A percentile compares a stretch with the other conserved stretches of the same genome.
Conservation (phyloP, 2,329 filamentous ascomycete genomes). For the Myriosclerotinia duriaeana region DNA sequence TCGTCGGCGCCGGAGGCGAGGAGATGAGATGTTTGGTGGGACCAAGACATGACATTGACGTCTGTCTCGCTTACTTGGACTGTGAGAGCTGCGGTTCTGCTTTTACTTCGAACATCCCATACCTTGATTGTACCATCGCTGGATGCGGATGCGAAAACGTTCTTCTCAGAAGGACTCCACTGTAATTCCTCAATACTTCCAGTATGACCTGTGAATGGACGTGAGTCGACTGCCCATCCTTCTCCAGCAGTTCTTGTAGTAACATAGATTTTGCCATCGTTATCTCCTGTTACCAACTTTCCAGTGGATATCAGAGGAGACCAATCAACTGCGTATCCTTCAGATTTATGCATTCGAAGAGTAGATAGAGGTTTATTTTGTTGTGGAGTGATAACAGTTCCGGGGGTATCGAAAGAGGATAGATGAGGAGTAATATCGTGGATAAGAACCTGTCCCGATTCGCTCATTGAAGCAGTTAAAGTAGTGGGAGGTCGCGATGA, state of each 20-base stretch:
- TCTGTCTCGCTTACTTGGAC: constrained; percentile 82
- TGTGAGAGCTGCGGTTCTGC: constrained; percentile 80
- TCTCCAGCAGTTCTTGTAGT: constrained; percentile 86
- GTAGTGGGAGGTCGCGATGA: constrained; percentile 73
- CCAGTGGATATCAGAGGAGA: constrained; percentile 77
- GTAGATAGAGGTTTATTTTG: constrained; percentile 88
- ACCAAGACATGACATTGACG: constrained; percentile 97
- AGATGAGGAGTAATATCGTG: constrained; percentile 93
- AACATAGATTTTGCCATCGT: constrained; percentile 82
- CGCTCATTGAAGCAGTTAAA: constrained; percentile 87
- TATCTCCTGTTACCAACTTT: constrained; percentile 89
- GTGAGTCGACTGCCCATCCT: constrained; percentile 82
- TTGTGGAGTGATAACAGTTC: constrained; percentile 72
- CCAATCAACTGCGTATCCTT: constrained; percentile 98
- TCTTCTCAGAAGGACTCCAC: constrained; percentile 91
- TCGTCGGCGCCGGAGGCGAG: constrained; percentile 92
- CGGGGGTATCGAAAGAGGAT: constrained; percentile 84
- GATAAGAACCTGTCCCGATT: constrained; percentile 83
- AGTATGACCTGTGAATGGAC: constrained; percentile 79
- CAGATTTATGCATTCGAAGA: constrained; percentile 84
- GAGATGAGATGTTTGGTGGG: constrained; percentile 80
- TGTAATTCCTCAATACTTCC: constrained; percentile 91
- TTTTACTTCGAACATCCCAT: constrained; percentile 93
- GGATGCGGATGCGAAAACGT: constrained; percentile 91
- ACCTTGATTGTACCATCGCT: constrained; percentile 93